Conservation (phyloP, 164 flowering plant genomes). For the Kingdonia uniflora region DNA sequence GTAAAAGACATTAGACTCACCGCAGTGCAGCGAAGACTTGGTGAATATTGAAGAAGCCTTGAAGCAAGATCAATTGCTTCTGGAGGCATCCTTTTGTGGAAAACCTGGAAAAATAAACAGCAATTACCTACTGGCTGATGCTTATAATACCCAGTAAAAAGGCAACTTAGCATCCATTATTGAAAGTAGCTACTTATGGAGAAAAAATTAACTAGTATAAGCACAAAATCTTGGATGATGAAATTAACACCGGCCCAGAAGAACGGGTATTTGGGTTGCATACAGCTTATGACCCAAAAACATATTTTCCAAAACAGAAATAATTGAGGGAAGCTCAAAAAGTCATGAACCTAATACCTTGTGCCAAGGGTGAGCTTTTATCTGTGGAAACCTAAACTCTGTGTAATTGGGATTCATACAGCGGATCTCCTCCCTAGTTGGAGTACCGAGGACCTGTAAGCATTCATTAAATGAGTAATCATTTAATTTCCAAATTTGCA, state of each 20-base stretch:
- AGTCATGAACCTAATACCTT: conserved; percentile 41
- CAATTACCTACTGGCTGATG: too few relatives aligned
- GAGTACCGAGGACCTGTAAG: conserved; percentile 91
- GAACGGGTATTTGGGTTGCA: too few relatives aligned
- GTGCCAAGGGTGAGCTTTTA: conserved; percentile 98
- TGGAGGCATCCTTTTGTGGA: conserved; percentile 90
- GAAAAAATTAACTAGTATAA: too few relatives aligned
- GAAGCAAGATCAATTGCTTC: conserved; percentile 98
- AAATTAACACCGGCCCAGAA: too few relatives aligned
- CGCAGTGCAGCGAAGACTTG: conserved; percentile 94
- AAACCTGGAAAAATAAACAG: conserved; percentile 44
- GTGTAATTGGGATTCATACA: conserved; percentile 94
- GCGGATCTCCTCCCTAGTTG: conserved; percentile 93
- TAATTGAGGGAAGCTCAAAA: background rate
- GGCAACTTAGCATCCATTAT: too few relatives aligned
- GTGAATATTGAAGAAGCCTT: conserved; percentile 87
- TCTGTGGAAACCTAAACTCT: conserved; percentile 91
- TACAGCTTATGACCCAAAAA: too few relatives aligned
- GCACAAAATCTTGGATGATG: too few relatives aligned
- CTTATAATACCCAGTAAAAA: too few relatives aligned
- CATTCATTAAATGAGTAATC: background rate
- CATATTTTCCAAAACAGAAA: background rate
- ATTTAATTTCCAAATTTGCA: background rate
- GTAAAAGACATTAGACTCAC: conserved; percentile 32
- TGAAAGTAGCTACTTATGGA: background rate